A percentile compares a stretch with the other conserved stretches of the same genome.
Evolutionary conservation across 2,329 filamentous ascomycete genomes (phyloP).

Genomic region (Cladosporium sphaerospermum): DNA sequence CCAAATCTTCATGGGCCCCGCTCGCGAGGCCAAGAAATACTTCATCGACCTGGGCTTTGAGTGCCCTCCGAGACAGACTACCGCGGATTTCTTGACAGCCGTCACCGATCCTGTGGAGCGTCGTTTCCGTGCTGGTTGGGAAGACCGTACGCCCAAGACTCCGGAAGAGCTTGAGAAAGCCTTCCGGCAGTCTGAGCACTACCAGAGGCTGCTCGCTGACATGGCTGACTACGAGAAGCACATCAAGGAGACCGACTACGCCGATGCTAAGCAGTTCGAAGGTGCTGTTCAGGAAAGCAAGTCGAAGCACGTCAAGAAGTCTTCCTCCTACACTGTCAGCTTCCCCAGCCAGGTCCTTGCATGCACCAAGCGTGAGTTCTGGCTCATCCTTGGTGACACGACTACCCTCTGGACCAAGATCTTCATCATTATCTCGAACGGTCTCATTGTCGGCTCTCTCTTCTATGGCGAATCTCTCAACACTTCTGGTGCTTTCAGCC

Average conservation of each 20-base stretch:
- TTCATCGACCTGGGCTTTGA: constrained; percentile 61
- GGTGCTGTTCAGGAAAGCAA: constrained; percentile 57
- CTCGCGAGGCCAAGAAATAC: constrained; percentile 56
- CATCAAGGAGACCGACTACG: constrained; percentile 51
- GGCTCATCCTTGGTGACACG: constrained; percentile 70
- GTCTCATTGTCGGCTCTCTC: constrained; percentile 68
- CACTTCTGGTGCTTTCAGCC: constrained; percentile 56
- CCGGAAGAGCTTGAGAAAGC: constrained; percentile 61
- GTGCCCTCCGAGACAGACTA: constrained; percentile 58
- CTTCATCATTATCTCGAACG: constrained; percentile 70
- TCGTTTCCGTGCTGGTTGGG: constrained; percentile 58
- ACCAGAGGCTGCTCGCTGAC: constrained; percentile 55
- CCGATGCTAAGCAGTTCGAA: constrained; percentile 60
- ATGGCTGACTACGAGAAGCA: constrained; percentile 55
- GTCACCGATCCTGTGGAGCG: constrained; percentile 69
- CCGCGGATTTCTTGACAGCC: constrained; percentile 71
- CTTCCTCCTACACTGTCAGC: constrained; percentile 70
- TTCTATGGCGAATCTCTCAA: constrained; percentile 63
- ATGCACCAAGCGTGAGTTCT: constrained; percentile 67
- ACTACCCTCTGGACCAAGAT: constrained; percentile 71
- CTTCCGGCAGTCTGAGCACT: constrained; percentile 59
- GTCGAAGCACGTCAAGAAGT: constrained; percentile 60
- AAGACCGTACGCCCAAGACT: constrained; percentile 62
- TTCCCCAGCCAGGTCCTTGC: constrained; percentile 65
- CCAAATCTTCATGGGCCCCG: constrained; percentile 60